Evolutionary conservation across 2,329 filamentous ascomycete genomes (phyloP).

Genomic region (Neophaeococcomyces mojaviensis): DNA sequence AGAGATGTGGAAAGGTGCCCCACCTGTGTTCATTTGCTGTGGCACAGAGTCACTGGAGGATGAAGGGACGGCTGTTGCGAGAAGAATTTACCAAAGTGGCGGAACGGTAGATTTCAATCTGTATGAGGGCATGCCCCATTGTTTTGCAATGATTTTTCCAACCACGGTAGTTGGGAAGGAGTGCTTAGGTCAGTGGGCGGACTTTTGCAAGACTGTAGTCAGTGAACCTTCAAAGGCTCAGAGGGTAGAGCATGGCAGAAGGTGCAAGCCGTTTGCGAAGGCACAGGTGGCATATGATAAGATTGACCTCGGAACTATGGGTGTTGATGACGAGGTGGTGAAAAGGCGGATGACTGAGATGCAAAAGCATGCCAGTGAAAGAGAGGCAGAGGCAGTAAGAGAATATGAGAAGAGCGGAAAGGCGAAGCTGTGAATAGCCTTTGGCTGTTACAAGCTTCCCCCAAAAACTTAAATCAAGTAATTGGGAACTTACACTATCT

Average conservation of each 20-base stretch:
- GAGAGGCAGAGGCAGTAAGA: neutral
- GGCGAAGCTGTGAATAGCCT: neutral
- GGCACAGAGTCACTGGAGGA: slow-evolving; percentile 38
- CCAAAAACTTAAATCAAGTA: too few species aligned
- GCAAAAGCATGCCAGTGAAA: neutral
- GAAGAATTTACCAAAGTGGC: slow-evolving; percentile 33
- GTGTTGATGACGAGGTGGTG: slow-evolving; percentile 6
- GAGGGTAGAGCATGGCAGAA: slow-evolving; percentile 18
- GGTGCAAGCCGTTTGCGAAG: slow-evolving; percentile 28
- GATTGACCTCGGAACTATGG: slow-evolving; percentile 13
- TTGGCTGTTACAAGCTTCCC: neutral
- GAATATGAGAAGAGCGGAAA: slow-evolving; percentile 1
- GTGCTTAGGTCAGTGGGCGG: slow-evolving; percentile 50
- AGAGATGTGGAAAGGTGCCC: slow-evolving; percentile 34
- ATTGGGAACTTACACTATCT: too few species aligned
- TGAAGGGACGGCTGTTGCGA: slow-evolving; percentile 33
- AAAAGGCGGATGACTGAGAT: neutral
- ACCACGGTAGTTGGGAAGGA: slow-evolving; percentile 39
- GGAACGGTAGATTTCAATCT: slow-evolving; percentile 32
- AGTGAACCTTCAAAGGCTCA: slow-evolving; percentile 21
- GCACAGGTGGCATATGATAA: slow-evolving; percentile 22
- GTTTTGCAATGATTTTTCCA: slow-evolving; percentile 51
- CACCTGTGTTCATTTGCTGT: slow-evolving; percentile 34
- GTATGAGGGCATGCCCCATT: slow-evolving; percentile 42
- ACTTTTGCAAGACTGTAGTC: slow-evolving; percentile 41